Evolutionary conservation across 2,329 filamentous ascomycete species (phyloP).

Genomic region (Eutypella sp.): DNA sequence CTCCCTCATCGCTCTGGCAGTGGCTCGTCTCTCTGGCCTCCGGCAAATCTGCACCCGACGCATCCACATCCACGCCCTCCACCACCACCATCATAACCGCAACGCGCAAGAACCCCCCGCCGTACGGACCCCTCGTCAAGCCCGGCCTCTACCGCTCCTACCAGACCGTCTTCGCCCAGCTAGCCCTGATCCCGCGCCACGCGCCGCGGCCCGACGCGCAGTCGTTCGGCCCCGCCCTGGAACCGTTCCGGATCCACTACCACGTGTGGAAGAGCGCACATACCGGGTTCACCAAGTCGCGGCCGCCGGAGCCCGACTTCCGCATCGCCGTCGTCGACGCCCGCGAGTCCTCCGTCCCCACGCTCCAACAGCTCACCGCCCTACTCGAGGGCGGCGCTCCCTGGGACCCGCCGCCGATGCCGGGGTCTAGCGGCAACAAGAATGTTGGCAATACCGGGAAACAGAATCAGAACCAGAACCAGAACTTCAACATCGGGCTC

Average conservation of each 20-base stretch:
- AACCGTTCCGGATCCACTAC: slow-evolving; percentile 69
- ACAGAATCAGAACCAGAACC: neutral
- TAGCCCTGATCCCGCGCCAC: slow-evolving; percentile 69
- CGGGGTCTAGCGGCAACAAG: slow-evolving; percentile 28
- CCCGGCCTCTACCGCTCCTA: slow-evolving; percentile 64
- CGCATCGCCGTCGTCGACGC: slow-evolving; percentile 78
- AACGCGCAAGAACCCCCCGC: slow-evolving; percentile 19
- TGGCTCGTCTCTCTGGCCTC: slow-evolving; percentile 49
- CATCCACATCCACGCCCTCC: neutral
- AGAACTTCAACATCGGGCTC: slow-evolving; percentile 7
- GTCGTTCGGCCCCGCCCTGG: slow-evolving; percentile 23
- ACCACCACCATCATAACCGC: slow-evolving; percentile 1
- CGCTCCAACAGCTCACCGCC: slow-evolving; percentile 62
- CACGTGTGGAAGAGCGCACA: slow-evolving; percentile 74
- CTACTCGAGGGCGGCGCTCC: slow-evolving; percentile 74
- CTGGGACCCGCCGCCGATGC: slow-evolving; percentile 51
- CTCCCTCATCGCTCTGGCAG: slow-evolving; percentile 37
- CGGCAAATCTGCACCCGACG: neutral
- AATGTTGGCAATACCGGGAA: neutral
- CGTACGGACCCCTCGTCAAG: slow-evolving; percentile 53
- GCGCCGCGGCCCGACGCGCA: slow-evolving; percentile 41
- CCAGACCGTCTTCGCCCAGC: slow-evolving; percentile 67
- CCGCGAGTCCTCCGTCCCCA: slow-evolving; percentile 65
- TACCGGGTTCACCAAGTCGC: slow-evolving; percentile 72
- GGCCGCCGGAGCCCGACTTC: slow-evolving; percentile 75